Conservation (phyloP, 1,139 yeast genomes). For the Hyphopichia pseudoburtonii region DNA sequence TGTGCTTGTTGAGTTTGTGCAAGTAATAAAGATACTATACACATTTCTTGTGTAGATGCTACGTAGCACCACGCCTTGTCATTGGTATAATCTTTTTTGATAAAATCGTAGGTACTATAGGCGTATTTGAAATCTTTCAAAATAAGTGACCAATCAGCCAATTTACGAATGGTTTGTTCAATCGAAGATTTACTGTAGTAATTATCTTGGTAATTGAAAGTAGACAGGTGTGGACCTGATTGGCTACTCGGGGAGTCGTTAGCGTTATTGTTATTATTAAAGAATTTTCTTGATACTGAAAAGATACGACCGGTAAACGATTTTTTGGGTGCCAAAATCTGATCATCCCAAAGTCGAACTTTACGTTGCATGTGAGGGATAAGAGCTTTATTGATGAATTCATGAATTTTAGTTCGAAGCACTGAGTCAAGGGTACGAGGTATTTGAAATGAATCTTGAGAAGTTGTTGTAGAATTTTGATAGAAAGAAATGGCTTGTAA, state of each 20-base stretch:
- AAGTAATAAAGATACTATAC: constrained; percentile 70
- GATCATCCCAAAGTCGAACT: constrained; percentile 77
- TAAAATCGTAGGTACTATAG: constrained; percentile 76
- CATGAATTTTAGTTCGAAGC: constrained; percentile 47
- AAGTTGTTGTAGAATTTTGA: constrained; percentile 12
- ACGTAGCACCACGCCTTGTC: constrained; percentile 83
- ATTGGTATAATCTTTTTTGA: constrained; percentile 73
- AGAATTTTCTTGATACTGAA: constrained; percentile 63
- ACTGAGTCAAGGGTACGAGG: constrained; percentile 40
- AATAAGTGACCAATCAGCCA: constrained; percentile 93
- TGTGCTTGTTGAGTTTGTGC: constrained; percentile 51
- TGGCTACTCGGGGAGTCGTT: constrained; percentile 8
- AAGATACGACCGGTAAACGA: constrained; percentile 75
- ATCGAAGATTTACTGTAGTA: constrained; percentile 61
- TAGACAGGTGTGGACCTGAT: constrained; percentile 12
- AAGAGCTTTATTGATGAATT: constrained; percentile 55
- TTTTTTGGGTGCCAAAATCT: constrained; percentile 63
- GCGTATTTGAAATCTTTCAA: constrained; percentile 86
- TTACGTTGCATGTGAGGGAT: constrained; percentile 80
- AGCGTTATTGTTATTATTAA: constrained; percentile 26
- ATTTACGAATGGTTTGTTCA: constrained; percentile 74
- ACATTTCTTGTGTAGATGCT: constrained; percentile 88
- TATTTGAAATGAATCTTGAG: constrained; percentile 17
- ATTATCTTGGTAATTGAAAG: constrained; percentile 46
- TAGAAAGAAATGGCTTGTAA: constrained; percentile 39